phyloP scores from a whole-genome alignment of 257 asterid genomes.

The Hygrophila difformis region DNA sequence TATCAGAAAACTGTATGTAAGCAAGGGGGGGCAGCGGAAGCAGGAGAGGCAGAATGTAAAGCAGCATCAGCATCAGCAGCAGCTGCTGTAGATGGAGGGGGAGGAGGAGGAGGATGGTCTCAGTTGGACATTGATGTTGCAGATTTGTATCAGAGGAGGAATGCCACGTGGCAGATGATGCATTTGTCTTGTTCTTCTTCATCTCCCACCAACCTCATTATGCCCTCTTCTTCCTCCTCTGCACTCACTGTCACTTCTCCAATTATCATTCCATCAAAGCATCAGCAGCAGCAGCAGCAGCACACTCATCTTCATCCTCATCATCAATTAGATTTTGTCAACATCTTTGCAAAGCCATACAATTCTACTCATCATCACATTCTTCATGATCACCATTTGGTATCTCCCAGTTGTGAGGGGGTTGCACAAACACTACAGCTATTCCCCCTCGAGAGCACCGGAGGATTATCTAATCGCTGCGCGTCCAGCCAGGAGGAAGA shows the following conservation, averaged over 20 bases:
- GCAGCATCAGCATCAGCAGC: constrained; percentile 29
- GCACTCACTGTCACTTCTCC: constrained; percentile 10
- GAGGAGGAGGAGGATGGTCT: constrained; percentile 70
- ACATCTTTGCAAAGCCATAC: constrained; percentile 28
- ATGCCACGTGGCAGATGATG: constrained; percentile 78
- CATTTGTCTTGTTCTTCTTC: constrained; percentile 43
- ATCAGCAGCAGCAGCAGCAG: constrained; percentile 2
- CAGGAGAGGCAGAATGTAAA: too few relatives aligned
- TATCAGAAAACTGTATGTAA: constrained; percentile 44
- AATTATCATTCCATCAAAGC: constrained; percentile 11
- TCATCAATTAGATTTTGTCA: constrained; percentile 22
- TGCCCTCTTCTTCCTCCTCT: constrained; percentile 7
- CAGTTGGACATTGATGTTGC: constrained; percentile 46
- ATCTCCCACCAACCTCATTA: constrained; percentile 24
- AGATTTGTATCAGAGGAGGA: constrained; percentile 41
- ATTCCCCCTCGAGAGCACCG: constrained; percentile 50
- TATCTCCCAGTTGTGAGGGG: background rate
- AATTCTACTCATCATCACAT: background rate
- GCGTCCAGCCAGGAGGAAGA: constrained; percentile 5
- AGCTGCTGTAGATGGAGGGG: constrained; percentile 37
- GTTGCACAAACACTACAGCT: constrained; percentile 67
- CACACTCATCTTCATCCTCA: constrained; percentile 15
- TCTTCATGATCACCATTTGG: background rate
- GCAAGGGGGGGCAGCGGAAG: background rate
- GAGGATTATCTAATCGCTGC: background rate